A percentile compares a stretch with the other conserved stretches of the same genome.
These are phyloP conservation scores for Coprinellus micaceus DNA, from an alignment of 768 basidiomycete genomes.

Conservation along the genomic window DNA sequence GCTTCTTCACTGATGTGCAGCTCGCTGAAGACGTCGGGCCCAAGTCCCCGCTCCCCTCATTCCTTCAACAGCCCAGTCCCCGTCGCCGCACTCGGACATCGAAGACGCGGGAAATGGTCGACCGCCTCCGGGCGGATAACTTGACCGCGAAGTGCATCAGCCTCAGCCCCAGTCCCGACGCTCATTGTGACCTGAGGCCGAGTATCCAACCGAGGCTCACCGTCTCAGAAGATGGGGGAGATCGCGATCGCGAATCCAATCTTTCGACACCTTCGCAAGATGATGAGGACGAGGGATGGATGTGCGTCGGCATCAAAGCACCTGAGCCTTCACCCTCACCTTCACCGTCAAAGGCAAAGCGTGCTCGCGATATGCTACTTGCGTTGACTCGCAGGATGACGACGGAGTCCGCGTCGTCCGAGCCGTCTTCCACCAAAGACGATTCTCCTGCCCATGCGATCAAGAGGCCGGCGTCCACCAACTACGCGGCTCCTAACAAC, in stretches of 20 bases:
- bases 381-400: slow-evolving; percentile 39
- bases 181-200: slow-evolving; percentile 27
- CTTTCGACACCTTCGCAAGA: slow-evolving; percentile 32
- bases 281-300: slow-evolving; percentile 45
- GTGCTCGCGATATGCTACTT: slow-evolving; percentile 40
- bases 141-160: slow-evolving; percentile 23
- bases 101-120: slow-evolving; percentile 58
- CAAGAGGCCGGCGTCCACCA: too few species aligned
- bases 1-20: slow-evolving; percentile 37
- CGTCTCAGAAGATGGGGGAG: slow-evolving; percentile 39
- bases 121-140: slow-evolving; percentile 41
- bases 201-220: slow-evolving; percentile 31
- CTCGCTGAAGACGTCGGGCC: slow-evolving; percentile 5
- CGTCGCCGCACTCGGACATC: slow-evolving; percentile 43
- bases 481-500: neutral
- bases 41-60: slow-evolving; percentile 36
- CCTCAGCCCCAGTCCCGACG: slow-evolving; percentile 33
- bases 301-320: slow-evolving; percentile 29
- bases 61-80: slow-evolving; percentile 40
- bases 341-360: slow-evolving; percentile 37
- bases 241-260: slow-evolving; percentile 21
- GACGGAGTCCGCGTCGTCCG: slow-evolving; percentile 35
- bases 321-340: slow-evolving; percentile 20
- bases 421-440: slow-evolving; percentile 13
- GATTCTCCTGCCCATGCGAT: neutral